A percentile compares a stretch with the other conserved stretches of the same genome.
phyloP scores from a whole-genome alignment of 2,329 filamentous ascomycete genomes.

The Biscogniauxia mediterranea region DNA sequence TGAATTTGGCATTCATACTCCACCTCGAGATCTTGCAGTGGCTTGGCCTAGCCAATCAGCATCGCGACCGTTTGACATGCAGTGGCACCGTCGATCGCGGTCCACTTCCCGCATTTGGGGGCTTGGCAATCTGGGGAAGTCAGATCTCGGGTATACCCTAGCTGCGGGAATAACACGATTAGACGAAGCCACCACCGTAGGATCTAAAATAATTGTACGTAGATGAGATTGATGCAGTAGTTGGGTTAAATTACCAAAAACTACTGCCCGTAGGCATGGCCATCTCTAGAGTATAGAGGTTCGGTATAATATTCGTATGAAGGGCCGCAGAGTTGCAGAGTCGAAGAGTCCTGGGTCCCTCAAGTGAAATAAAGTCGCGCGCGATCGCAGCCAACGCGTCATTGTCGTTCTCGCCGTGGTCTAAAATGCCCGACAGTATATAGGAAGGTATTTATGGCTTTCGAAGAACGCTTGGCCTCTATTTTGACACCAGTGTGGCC shows the following conservation, averaged over 20 bases:
- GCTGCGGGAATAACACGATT: not conserved
- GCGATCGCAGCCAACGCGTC: too few relatives aligned
- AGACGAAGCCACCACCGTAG: not conserved
- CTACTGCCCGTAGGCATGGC: too few relatives aligned
- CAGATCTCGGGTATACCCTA: slow-evolving; percentile 15
- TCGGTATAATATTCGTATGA: too few relatives aligned
- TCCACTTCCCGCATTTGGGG: slow-evolving; percentile 4
- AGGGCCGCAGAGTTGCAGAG: too few relatives aligned
- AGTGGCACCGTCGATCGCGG: not conserved
- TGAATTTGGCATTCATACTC: slow-evolving; percentile 7
- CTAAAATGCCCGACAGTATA: too few relatives aligned
- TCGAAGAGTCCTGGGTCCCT: too few relatives aligned
- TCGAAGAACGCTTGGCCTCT: too few relatives aligned
- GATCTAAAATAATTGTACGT: not conserved
- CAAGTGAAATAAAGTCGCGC: too few relatives aligned
- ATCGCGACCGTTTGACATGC: not conserved
- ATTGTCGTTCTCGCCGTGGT: too few relatives aligned
- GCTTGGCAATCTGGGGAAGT: slow-evolving; percentile 2
- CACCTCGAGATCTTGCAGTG: slow-evolving; percentile 8
- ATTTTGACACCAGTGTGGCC: too few relatives aligned
- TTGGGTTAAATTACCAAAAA: too few relatives aligned
- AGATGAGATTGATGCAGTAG: not conserved
- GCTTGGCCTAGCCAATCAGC: slow-evolving; percentile 15
- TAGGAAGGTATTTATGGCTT: too few relatives aligned
- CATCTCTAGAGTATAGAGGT: not conserved